These are phyloP conservation scores for Lactifluus subvellereus DNA, from an alignment of 768 basidiomycete species.

Conservation along the genomic window DNA sequence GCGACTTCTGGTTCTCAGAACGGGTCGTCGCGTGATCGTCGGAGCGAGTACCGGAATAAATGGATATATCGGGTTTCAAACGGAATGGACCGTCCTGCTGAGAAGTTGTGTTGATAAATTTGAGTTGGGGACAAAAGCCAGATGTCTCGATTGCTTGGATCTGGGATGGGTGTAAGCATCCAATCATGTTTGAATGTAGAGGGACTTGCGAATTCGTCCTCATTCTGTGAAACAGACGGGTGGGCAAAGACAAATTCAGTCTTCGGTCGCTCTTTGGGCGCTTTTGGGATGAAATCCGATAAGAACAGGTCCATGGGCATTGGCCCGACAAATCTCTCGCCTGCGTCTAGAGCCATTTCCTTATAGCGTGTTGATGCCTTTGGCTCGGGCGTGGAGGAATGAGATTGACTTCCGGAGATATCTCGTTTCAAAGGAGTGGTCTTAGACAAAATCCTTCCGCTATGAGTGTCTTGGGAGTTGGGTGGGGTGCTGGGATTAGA, in stretches of 20 bases:
- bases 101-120: neutral
- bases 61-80: slow-evolving; percentile 3
- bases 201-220: neutral
- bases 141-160: neutral
- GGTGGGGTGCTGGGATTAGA: too few relatives aligned
- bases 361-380: neutral
- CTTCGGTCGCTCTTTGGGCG: neutral
- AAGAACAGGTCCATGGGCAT: too few relatives aligned
- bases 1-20: neutral
- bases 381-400: neutral
- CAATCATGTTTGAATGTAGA: neutral
- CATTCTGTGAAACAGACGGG: too few relatives aligned
- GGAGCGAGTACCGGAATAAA: neutral
- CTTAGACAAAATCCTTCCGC: too few relatives aligned
- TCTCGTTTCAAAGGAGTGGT: neutral
- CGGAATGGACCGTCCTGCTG: too few relatives aligned
- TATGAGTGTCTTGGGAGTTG: too few relatives aligned
- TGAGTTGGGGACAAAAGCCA: neutral
- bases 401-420: neutral
- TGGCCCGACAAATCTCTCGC: slow-evolving; percentile 2
- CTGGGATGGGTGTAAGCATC: neutral
- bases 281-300: too few relatives aligned
- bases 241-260: neutral
- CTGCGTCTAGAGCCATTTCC: neutral
- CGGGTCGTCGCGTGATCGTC: neutral